phyloP scores from a whole-genome alignment of 495 filamentous ascomycete species.

The Podospora pseudopauciseta region DNA sequence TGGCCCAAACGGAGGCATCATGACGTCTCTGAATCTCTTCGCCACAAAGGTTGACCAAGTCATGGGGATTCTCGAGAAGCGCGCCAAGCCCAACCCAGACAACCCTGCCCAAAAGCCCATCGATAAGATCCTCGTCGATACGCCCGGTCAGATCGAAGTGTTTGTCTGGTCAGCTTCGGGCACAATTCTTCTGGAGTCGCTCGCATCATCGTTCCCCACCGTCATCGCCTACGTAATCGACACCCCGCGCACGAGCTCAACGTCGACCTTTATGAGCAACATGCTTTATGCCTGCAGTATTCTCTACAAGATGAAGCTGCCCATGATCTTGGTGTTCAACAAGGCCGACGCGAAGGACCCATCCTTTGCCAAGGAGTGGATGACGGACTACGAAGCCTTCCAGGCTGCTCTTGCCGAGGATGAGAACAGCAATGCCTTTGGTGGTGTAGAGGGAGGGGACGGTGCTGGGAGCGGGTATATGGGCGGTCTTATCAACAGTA shows the following conservation, averaged over 20 bases:
- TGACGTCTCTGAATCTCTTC: conserved; percentile 94
- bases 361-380: conserved; percentile 94
- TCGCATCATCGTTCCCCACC: conserved; percentile 90
- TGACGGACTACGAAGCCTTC: conserved; percentile 97
- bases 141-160: conserved; percentile 95
- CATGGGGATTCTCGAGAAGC: conserved; percentile 81
- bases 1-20: conserved; percentile 95
- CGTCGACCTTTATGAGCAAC: conserved; percentile 97
- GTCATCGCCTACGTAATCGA: conserved; percentile 97
- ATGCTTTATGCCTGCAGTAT: conserved; percentile 99
- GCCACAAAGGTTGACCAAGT: conserved; percentile 97
- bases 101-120: conserved; percentile 62
- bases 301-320: conserved; percentile 95
- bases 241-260: conserved; percentile 86
- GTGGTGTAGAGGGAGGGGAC: conserved; percentile 65
- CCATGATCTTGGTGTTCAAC: conserved; percentile 98
- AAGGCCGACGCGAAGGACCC: conserved; percentile 95
- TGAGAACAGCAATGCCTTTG: conserved; percentile 73
- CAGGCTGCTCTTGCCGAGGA: conserved; percentile 78
- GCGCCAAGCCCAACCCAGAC: conserved; percentile 60
- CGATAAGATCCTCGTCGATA: conserved; percentile 86
- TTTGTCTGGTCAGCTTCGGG: conserved; percentile 97
- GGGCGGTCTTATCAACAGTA: conserved; percentile 92
- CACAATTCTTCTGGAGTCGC: conserved; percentile 85
- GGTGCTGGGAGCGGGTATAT: conserved; percentile 86